These are phyloP conservation scores for Leptodermis oblonga DNA, from an alignment of 257 asterid species.

Conservation along the genomic window DNA sequence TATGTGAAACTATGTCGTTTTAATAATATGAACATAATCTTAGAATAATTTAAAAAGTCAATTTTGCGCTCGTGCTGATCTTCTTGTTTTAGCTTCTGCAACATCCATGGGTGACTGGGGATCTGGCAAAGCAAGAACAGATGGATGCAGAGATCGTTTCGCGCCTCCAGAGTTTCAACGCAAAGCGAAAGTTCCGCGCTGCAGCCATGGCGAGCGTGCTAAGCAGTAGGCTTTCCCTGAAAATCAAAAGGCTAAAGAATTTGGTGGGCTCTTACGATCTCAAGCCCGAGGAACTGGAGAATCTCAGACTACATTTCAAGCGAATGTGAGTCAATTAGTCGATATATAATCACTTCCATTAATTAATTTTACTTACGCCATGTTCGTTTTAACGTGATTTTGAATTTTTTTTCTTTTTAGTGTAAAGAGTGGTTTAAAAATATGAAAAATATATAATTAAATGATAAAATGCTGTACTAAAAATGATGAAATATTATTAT, in stretches of 20 bases:
- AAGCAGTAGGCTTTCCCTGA: slow-evolving; percentile 72
- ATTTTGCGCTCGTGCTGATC: too few species aligned
- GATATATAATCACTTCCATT: too few species aligned
- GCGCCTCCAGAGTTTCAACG: slow-evolving; percentile 64
- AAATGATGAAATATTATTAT: too few species aligned
- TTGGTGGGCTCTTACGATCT: slow-evolving; percentile 78
- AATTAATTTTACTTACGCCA: too few species aligned
- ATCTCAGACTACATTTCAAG: slow-evolving; percentile 61
- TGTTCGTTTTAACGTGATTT: neutral
- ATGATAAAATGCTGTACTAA: too few species aligned
- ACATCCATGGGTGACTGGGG: slow-evolving; percentile 85
- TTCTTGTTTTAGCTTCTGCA: slow-evolving; percentile 43
- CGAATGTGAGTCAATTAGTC: slow-evolving; percentile 37
- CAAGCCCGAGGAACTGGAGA: slow-evolving; percentile 71
- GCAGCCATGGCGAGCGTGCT: slow-evolving; percentile 85
- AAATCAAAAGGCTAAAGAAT: slow-evolving; percentile 62
- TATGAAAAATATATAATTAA: too few species aligned
- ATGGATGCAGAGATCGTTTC: slow-evolving; percentile 80
- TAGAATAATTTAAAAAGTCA: too few species aligned
- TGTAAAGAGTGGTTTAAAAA: too few species aligned
- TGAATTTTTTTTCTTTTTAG: neutral
- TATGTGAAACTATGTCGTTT: too few species aligned
- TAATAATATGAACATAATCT: too few species aligned
- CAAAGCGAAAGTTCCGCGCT: slow-evolving; percentile 81
- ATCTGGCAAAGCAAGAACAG: slow-evolving; percentile 68